Evolutionary conservation across 148 eudicot genomes (phyloP).

Genomic region (Pouteria glomerata): DNA sequence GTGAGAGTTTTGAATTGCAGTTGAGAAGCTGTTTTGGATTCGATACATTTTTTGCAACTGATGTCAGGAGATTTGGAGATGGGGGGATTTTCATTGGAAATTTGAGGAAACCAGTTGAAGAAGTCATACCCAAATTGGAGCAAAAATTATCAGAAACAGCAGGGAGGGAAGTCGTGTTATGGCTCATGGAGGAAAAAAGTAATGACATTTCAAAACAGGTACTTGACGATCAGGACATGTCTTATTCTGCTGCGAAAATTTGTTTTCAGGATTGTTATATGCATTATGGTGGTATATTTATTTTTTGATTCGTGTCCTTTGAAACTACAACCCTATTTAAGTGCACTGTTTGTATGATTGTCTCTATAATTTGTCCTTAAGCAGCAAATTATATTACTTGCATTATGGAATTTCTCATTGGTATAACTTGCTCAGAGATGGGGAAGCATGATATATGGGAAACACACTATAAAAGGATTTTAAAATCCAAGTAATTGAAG

Average conservation of each 20-base stretch:
- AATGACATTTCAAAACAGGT: conserved; percentile 90
- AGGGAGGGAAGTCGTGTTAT: conserved; percentile 74
- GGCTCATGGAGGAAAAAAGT: conserved; percentile 94
- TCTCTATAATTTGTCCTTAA: background rate
- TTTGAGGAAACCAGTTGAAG: conserved; percentile 82
- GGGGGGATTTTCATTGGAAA: conserved; percentile 95
- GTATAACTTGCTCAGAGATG: background rate
- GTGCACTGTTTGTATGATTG: no score
- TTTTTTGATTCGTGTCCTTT: background rate
- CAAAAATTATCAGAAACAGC: conserved; percentile 81
- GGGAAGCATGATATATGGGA: background rate
- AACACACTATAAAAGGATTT: no score
- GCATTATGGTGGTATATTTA: background rate
- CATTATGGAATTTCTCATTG: background rate
- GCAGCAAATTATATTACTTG: background rate
- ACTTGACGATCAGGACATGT: background rate
- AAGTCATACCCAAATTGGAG: conserved; percentile 78
- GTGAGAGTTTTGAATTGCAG: conserved; percentile 29
- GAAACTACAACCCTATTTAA: background rate
- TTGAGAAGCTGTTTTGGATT: conserved; percentile 85
- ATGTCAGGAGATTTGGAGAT: conserved; percentile 92
- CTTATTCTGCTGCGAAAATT: background rate
- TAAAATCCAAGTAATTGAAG: background rate
- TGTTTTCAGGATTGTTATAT: background rate
- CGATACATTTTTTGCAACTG: conserved; percentile 86